A percentile compares a stretch with the other conserved stretches of the same genome.
Conservation (phyloP, 2,329 filamentous ascomycete genomes). For the Penicillium capsulatum region DNA sequence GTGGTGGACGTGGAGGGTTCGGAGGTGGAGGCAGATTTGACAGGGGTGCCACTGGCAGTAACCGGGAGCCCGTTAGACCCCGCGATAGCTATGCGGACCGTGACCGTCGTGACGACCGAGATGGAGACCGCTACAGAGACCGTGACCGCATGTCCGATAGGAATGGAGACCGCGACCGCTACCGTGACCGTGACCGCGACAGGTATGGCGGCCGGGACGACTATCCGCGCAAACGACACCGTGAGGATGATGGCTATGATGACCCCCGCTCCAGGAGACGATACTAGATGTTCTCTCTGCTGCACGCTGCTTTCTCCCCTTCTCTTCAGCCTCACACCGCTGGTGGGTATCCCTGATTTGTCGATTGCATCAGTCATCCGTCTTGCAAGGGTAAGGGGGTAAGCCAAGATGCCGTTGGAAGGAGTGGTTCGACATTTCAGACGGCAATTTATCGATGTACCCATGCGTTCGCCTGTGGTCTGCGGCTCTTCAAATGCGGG, state of each 20-base stretch:
- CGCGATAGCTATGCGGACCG: conserved; percentile 56
- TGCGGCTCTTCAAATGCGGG: neutral
- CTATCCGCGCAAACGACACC: conserved; percentile 61
- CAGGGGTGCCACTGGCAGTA: conserved; percentile 65
- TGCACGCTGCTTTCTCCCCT: conserved; percentile 15
- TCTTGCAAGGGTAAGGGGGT: conserved; percentile 33
- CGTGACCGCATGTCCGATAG: conserved; percentile 46
- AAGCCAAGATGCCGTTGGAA: conserved; percentile 25
- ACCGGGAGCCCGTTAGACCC: conserved; percentile 76
- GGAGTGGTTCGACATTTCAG: conserved; percentile 30
- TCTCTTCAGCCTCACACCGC: conserved; percentile 33
- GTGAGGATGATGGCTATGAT: conserved; percentile 76
- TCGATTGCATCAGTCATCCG: conserved; percentile 24
- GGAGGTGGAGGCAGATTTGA: conserved; percentile 45
- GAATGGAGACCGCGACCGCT: conserved; percentile 23
- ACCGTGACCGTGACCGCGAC: conserved; percentile 46
- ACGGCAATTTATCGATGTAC: neutral
- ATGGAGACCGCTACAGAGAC: conserved; percentile 50
- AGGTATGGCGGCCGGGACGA: conserved; percentile 49
- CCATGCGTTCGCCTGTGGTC: no score
- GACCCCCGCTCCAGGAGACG: conserved; percentile 62
- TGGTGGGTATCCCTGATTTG: conserved; percentile 44
- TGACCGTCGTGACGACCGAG: conserved; percentile 47
- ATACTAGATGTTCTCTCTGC: conserved; percentile 44
- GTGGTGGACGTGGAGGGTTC: conserved; percentile 52